These are phyloP conservation scores for Pyrenochaeta sp. DNA, from an alignment of 2,329 filamentous ascomycete genomes.

Conservation along the genomic window DNA sequence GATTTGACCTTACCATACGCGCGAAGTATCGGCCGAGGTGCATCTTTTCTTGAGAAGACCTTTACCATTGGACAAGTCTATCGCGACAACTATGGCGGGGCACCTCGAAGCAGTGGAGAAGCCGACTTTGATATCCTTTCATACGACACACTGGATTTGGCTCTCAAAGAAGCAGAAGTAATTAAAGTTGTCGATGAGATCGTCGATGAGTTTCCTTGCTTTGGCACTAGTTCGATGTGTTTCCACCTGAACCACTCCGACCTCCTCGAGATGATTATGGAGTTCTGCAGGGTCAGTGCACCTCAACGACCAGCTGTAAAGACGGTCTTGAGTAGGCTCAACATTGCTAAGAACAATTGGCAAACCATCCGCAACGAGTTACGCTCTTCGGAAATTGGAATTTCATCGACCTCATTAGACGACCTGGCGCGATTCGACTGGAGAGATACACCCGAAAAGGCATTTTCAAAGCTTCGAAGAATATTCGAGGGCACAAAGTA, in stretches of 20 bases:
- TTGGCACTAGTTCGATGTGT: constrained; percentile 77
- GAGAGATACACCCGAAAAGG: constrained; percentile 76
- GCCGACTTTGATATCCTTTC: constrained; percentile 98
- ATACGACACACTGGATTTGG: constrained; percentile 78
- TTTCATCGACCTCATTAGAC: constrained; percentile 88
- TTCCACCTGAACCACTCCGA: constrained; percentile 91
- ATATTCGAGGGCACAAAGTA: constrained; percentile 64
- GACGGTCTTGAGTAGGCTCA: constrained; percentile 84
- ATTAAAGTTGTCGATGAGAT: constrained; percentile 96
- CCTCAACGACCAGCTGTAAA: constrained; percentile 75
- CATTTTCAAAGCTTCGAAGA: constrained; percentile 67
- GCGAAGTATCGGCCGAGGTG: constrained; percentile 77
- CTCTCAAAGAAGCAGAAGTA: constrained; percentile 90
- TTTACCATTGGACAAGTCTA: constrained; percentile 91
- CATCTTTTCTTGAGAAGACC: constrained; percentile 72
- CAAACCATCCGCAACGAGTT: constrained; percentile 83
- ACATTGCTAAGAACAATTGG: constrained; percentile 82
- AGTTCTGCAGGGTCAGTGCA: constrained; percentile 80
- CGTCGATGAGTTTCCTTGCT: constrained; percentile 77
- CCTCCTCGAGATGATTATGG: constrained; percentile 85
- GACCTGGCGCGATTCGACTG: constrained; percentile 93
- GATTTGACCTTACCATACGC: constrained; percentile 92
- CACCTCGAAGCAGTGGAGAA: constrained; percentile 83
- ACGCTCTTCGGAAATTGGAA: constrained; percentile 78
- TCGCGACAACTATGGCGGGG: constrained; percentile 78